Conservation (phyloP, 176 grass and related monocot species). For the Elaeis guineensis region DNA sequence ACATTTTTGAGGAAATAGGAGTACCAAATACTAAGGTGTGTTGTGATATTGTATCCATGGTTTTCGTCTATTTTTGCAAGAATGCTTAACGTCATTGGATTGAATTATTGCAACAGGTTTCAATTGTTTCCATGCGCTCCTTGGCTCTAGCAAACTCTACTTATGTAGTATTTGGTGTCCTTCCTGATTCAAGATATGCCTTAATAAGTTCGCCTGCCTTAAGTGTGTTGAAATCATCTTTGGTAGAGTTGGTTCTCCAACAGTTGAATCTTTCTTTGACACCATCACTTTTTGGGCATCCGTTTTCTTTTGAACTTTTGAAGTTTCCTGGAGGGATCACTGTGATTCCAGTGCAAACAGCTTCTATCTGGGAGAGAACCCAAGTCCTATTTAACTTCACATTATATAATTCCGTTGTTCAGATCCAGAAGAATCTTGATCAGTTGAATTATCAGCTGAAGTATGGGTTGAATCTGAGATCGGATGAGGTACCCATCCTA, state of each 20-base stretch:
- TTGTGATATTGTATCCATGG: background rate
- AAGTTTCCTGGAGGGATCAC: slow-evolving; percentile 63
- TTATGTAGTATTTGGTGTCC: slow-evolving; percentile 57
- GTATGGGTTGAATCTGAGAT: slow-evolving; percentile 64
- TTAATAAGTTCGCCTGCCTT: slow-evolving; percentile 58
- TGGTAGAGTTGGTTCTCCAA: slow-evolving; percentile 53
- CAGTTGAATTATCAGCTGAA: slow-evolving; percentile 56
- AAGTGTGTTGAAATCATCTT: slow-evolving; percentile 67
- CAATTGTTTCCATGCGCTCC: slow-evolving; percentile 43
- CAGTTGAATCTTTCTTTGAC: slow-evolving; percentile 65
- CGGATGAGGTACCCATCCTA: slow-evolving; percentile 41
- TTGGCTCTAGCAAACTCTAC: slow-evolving; percentile 50
- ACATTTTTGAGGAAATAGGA: slow-evolving; percentile 72
- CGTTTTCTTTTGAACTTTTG: slow-evolving; percentile 51
- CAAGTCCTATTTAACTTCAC: slow-evolving; percentile 56
- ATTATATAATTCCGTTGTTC: slow-evolving; percentile 50
- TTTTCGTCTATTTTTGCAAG: background rate
- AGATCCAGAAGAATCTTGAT: slow-evolving; percentile 58
- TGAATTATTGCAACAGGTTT: slow-evolving; percentile 46
- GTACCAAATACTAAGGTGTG: slow-evolving; percentile 70
- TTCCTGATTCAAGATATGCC: slow-evolving; percentile 55
- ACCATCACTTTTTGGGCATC: slow-evolving; percentile 49
- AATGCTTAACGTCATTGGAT: slow-evolving; percentile 12
- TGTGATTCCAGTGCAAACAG: slow-evolving; percentile 53
- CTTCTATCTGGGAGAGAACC: slow-evolving; percentile 47